Evolutionary conservation across 805 yeast species (phyloP), one percentile per base, ranked within the genome.

Genomic region (Debaryomyces tyrocola): DNA sequence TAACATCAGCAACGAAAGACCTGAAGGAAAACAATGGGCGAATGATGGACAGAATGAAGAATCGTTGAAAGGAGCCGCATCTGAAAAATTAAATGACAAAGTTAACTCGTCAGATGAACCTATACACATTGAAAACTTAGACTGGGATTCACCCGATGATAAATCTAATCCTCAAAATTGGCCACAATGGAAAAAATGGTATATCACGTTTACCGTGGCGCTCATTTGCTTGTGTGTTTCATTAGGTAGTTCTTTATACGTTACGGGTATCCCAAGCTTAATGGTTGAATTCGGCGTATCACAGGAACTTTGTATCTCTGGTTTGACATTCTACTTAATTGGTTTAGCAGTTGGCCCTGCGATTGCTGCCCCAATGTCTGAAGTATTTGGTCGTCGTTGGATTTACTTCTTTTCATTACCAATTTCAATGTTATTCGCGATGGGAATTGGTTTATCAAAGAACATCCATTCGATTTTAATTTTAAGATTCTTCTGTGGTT

Each of bases 271-370:
- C 1, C 77, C 80, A 2, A 83, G 80, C 49, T 62, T 86, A 57
- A 63, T 67, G 56, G 47, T 45, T 0, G 60, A 69, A 48, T 78
- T 85, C 61, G 69, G 72, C n/a, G 74, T 77, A 10, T 79, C 83
- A 9, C 78, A 82, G 60, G 83, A 83, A 35, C 70, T 86, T 48
- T 84, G 80, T 10, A 58, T 87, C 28, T 66, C 87, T 1, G 94
- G 94, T 9, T 73, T 86, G 52, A 81, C 90, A 0, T 78, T 86
- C 50, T 86, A 85, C 58, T 61, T 85, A 45, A 47, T 86, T 21
- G 92, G 92, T n/a, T 70, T 86, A 42, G 85, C 90, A 0, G 68
- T 77, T 49, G 88, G 88, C 10, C 90, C 90, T 0, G 80, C 83
- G 6, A 52, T 85, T 41, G 83, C 86, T 10, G 90, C 90, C 5